Base-by-base conservation (phyloP, 148 eudicot genomes). In the Cornus florida region DNA sequence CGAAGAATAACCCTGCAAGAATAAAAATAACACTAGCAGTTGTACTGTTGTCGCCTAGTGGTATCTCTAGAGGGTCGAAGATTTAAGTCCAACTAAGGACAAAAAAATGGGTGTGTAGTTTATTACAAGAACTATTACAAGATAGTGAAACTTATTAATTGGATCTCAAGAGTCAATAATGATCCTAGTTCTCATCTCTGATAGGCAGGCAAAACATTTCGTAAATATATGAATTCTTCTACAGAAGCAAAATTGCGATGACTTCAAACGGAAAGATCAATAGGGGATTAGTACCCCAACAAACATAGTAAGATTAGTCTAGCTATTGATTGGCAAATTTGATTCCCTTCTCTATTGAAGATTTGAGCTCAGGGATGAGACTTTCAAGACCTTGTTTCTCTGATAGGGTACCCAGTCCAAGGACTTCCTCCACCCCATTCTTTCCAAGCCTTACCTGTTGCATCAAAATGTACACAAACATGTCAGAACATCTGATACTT, bases 391-490 rank as follows among this genome's bases (percentile, higher is more conserved):
- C 86, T 76, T 93, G 80, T 81, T 91, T 39, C 87, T 93, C 92
- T 3, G 92, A 83, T 28, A 91, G 83, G 10, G 92, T 32, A 6
- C 97, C 95, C 64, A 93, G 67, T 16, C 92, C 97, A 16, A 81
- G 23, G 16, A 91, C 78, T 84, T 93, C 95, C 67, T 93, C 97
- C 53, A 90, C 92, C 35, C 97, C 97, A 35, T 86, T 90, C 90
- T 86, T 90, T 13, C 97, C 97, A 7, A 93, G 92, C 76, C 87
- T 90, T 80, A 93, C 97, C 97, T 93, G 97, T 75, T 23, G 23
- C 56, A 71, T 39, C n/a, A 22, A 71, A 22, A 35, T 22, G 17
- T 69, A 67, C 3, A 35, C 59, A 62, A 53, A 71, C 31, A 71
- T 41, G 23, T 41, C 6, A 38, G 23, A 2, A 66, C n/a, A 6